These are phyloP conservation scores for Nicotiana tabacum DNA, from an alignment of 257 asterid species.

Conservation along the genomic window DNA sequence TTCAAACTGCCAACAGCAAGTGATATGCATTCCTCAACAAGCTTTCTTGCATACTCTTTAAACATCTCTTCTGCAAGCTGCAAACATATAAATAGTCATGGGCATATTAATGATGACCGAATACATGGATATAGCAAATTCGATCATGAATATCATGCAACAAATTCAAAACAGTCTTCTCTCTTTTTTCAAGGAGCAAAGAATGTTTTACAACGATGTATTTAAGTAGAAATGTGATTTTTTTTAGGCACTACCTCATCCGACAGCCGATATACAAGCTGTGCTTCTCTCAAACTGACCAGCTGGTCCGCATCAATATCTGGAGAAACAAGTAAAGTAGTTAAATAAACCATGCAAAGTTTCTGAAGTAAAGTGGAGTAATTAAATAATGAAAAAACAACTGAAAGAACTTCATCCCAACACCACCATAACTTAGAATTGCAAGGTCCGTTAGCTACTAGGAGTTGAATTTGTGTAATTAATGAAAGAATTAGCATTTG, in stretches of 20 bases:
- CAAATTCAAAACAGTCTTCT: background rate
- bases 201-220: background rate
- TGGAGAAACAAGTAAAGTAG: conserved; percentile 20
- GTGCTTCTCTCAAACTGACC: conserved; percentile 86
- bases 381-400: conserved; percentile 9
- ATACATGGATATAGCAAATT: background rate
- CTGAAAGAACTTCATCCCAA: background rate
- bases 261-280: conserved; percentile 64
- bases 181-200: background rate
- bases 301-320: conserved; percentile 68
- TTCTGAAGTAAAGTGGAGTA: conserved; percentile 14
- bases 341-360: conserved; percentile 12
- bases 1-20: conserved; percentile 60
- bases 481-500: background rate
- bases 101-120: background rate
- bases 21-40: conserved; percentile 69
- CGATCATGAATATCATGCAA: background rate
- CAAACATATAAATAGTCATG: conserved; percentile 12
- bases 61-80: conserved; percentile 93
- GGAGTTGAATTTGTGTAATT: background rate
- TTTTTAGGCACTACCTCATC: conserved; percentile 54
- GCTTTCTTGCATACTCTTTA: conserved; percentile 85
- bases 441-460: background rate
- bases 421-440: conserved; percentile 4
- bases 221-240: background rate